Percentiles rank a stretch among this genome's conserved stretches.
These are phyloP conservation scores for Neoboletus brunneissimus DNA, from an alignment of 768 basidiomycete genomes.

Conservation along the genomic window DNA sequence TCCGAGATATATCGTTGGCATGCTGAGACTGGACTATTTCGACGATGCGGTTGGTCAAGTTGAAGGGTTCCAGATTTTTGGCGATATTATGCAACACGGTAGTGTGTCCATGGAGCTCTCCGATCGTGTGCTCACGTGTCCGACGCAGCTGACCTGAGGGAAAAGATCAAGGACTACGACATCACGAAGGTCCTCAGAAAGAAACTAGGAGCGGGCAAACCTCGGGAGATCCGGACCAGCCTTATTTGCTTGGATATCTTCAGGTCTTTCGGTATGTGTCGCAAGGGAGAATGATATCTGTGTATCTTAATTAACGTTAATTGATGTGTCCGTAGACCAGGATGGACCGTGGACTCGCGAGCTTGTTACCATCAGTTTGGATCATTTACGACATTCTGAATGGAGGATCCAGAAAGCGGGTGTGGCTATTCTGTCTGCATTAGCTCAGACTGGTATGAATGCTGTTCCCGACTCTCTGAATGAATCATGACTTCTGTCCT, in stretches of 20 bases:
- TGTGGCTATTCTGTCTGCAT: neutral
- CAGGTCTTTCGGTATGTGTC: neutral
- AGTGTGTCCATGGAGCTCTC: neutral
- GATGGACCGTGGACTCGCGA: neutral
- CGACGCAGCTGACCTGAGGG: neutral
- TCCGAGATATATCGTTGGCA: slow-evolving; percentile 1
- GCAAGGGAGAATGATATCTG: neutral
- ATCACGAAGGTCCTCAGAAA: neutral
- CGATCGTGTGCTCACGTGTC: neutral
- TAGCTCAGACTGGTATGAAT: neutral
- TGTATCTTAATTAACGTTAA: too few species aligned
- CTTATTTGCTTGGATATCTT: neutral
- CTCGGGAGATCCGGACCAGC: neutral
- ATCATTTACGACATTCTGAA: neutral
- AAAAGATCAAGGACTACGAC: neutral
- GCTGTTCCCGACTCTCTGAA: neutral
- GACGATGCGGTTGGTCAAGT: slow-evolving; percentile 1
- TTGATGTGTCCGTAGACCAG: neutral
- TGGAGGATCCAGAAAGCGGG: neutral
- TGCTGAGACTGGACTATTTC: slow-evolving; percentile 5
- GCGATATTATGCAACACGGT: slow-evolving; percentile 1
- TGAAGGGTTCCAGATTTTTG: slow-evolving; percentile 5
- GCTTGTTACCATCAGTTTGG: neutral
- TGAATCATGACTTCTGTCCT: neutral
- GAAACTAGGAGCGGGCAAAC: neutral